Evolutionary conservation across 495 filamentous ascomycete species (phyloP).

Genomic region (Lasiosphaeriaceae sp.): DNA sequence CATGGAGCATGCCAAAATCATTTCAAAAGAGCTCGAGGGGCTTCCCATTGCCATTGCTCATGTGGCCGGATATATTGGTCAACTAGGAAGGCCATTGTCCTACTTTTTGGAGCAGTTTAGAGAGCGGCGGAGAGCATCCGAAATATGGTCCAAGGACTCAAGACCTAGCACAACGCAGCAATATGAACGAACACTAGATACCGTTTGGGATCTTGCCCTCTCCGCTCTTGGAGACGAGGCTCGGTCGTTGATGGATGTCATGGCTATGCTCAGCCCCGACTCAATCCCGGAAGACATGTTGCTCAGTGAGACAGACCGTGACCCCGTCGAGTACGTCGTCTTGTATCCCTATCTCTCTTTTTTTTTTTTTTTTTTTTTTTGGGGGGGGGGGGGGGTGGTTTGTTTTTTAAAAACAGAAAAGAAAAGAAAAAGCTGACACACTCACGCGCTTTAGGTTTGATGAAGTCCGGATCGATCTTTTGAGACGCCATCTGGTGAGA

Average conservation of each 20-base stretch:
- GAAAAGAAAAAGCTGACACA: too few species aligned
- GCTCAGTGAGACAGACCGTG: neutral
- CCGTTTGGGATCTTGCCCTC: neutral
- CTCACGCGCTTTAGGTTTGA: neutral
- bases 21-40: neutral
- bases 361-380: neutral
- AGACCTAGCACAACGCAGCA: too few species aligned
- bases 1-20: neutral
- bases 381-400: too few species aligned
- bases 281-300: neutral
- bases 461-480: neutral
- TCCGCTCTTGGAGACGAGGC: neutral
- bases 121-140: neutral
- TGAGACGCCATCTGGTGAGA: neutral
- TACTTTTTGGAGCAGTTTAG: neutral
- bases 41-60: neutral
- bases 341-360: neutral
- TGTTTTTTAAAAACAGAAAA: too few species aligned
- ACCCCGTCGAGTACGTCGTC: neutral
- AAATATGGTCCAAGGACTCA: neutral
- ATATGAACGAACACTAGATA: neutral
- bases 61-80: neutral
- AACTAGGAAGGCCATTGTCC: neutral
- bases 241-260: neutral
- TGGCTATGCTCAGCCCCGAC: neutral